Base-by-base conservation (phyloP, 805 yeast species). In the Saccharomyces eubayanus region DNA sequence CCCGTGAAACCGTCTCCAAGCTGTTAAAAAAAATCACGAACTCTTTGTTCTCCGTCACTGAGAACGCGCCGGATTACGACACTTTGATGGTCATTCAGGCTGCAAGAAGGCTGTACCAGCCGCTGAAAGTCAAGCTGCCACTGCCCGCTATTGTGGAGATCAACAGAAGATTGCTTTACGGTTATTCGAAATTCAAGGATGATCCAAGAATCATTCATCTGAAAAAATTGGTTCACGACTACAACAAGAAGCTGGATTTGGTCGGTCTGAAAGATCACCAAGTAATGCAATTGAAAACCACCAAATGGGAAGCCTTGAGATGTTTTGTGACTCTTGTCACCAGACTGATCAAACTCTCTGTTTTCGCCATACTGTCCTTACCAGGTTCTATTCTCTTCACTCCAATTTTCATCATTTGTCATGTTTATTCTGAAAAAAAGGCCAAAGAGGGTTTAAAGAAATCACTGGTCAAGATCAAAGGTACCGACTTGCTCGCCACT, bases 51-150 rank as follows among this genome's bases (percentile, higher is more conserved):
- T 81, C 92, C 2, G 97, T 92, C 21, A 92, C 98, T 0, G 92
- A 90, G n/a, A 87, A 90, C 31, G 88, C 96, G 59, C 91, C 91
- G 21, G 97, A 90, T 66, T 92, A 83, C 72, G 98, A 92, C 59
- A 90, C 96, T 14, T 74, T 92, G 55, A 87, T 89, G 84, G 87
- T 89, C n/a, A 84, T 91, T 45, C 99, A 92, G 71, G 96, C 96
- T 5, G 96, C 96, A 3, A 78, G 97, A 68, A 77, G 99, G 62
- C 76, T 92, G 46, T 92, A 91, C 66, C 80, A 85, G 78, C 65
- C 77, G 80, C 56, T 81, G 81, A 50, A 78, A 70, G 78, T 79
- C 48, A 75, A 79, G 56, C 72, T 89, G 47, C 91, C 97, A 0
- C 73, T 91, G 50, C 85, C 94, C 0, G 74, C 88, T 50, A 83